Percentiles rank a stretch among this genome's conserved stretches.
Conservation (phyloP, 306 rosid genomes). For the Cyclanthera cordifolia region DNA sequence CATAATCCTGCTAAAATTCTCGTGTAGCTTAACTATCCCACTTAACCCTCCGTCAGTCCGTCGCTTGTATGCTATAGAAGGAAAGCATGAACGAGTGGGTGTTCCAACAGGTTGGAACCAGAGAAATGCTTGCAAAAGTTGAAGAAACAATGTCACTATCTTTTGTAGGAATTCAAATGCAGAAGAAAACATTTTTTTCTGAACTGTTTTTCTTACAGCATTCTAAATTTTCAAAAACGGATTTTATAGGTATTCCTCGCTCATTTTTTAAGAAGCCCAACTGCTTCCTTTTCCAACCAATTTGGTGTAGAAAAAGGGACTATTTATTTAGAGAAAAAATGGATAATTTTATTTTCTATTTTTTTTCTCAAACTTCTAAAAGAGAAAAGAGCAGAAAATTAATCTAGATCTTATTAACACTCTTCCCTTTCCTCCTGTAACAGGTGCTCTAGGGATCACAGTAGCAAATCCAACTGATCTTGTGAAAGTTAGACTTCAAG, state of each 20-base stretch:
- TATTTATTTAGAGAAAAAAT: not conserved
- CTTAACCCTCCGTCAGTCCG: not conserved
- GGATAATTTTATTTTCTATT: too few species aligned
- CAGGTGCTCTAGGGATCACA: constrained; percentile 75
- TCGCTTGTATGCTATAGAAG: not conserved
- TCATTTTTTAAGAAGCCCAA: not conserved
- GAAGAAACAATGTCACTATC: not conserved
- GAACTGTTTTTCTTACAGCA: not conserved
- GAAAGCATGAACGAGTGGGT: not conserved
- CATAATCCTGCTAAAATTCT: not conserved
- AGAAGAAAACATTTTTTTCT: not conserved
- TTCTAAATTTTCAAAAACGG: too few species aligned
- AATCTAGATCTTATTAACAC: not conserved
- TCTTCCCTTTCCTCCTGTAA: not conserved
- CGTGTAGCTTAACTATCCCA: not conserved
- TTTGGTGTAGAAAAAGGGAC: not conserved
- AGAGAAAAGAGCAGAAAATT: not conserved
- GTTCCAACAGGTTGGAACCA: not conserved
- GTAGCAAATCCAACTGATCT: constrained; percentile 96
- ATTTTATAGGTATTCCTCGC: too few species aligned
- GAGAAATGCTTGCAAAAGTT: not conserved
- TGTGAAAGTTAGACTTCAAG: constrained; percentile 91
- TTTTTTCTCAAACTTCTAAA: not conserved
- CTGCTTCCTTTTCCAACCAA: not conserved
- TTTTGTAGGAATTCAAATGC: not conserved